Conservation (phyloP, 1,284 basidiomycete genomes). For the Entoloma clypeatum region DNA sequence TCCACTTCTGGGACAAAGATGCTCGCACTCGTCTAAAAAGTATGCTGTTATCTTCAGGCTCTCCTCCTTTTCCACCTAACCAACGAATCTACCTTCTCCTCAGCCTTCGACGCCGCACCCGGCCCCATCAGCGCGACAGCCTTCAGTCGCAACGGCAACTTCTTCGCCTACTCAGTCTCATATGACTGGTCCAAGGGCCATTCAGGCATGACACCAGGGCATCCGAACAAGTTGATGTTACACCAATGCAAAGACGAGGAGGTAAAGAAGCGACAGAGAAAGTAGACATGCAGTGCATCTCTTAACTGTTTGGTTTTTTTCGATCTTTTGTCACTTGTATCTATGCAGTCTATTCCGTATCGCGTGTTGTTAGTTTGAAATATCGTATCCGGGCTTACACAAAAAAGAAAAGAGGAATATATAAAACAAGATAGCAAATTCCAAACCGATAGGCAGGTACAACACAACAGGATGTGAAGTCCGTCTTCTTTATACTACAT, state of each 20-base stretch:
- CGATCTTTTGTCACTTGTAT: no score
- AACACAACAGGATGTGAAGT: no score
- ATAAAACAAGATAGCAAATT: no score
- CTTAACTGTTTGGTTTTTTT: no score
- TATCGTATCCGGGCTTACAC: no score
- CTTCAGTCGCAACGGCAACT: conserved; percentile 84
- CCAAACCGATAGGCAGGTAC: no score
- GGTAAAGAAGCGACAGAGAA: conserved; percentile 67
- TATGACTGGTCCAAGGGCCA: conserved; percentile 93
- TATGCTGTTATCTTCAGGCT: no score
- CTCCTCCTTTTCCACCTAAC: conserved; percentile 1
- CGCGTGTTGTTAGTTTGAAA: no score
- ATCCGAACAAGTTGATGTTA: conserved; percentile 85
- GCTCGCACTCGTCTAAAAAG: conserved; percentile 86
- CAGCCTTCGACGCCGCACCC: conserved; percentile 67
- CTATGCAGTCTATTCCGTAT: no score
- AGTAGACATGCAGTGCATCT: no score
- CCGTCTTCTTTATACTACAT: no score
- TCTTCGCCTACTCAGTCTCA: conserved; percentile 86
- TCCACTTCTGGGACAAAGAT: conserved; percentile 91
- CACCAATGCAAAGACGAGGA: conserved; percentile 90
- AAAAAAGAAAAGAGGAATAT: no score
- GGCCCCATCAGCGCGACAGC: conserved; percentile 70
- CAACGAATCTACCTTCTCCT: background rate
- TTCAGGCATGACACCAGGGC: conserved; percentile 76